These are phyloP conservation scores for Curvularia sp. DNA, from an alignment of 2,329 filamentous ascomycete species.

Conservation along the genomic window DNA sequence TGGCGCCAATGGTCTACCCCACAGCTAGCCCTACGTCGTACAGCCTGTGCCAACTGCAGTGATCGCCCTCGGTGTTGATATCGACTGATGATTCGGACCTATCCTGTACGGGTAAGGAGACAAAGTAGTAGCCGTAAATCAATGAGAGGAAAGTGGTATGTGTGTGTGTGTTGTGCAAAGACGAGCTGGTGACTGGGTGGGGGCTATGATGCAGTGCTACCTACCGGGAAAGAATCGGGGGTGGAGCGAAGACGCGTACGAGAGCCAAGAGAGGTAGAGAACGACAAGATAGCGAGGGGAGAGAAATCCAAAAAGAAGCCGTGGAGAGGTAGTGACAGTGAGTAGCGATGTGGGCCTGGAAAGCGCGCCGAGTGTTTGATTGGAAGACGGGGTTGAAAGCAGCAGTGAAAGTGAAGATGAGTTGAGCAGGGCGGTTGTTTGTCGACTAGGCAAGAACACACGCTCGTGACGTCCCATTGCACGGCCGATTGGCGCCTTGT, in stretches of 20 bases:
- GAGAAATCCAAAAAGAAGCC: slow-evolving; percentile 18
- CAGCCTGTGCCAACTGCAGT: slow-evolving; percentile 5
- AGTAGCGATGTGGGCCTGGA: slow-evolving; percentile 19
- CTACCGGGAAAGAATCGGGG: slow-evolving; percentile 4
- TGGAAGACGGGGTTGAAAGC: slow-evolving; percentile 19
- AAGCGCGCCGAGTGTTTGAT: slow-evolving; percentile 27
- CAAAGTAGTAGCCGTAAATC: not conserved
- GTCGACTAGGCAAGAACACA: not conserved
- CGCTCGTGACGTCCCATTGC: not conserved
- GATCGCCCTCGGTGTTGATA: not conserved
- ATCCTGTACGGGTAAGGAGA: not conserved
- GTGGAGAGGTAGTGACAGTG: slow-evolving; percentile 22
- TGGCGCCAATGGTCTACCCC: slow-evolving; percentile 5
- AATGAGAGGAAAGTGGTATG: slow-evolving; percentile 1
- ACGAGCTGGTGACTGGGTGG: slow-evolving; percentile 6
- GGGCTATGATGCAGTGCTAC: slow-evolving; percentile 15
- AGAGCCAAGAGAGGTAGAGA: not conserved
- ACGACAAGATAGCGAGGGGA: slow-evolving; percentile 26
- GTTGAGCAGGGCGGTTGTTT: not conserved
- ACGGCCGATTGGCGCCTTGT: slow-evolving; percentile 2
- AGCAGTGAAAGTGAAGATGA: slow-evolving; percentile 26
- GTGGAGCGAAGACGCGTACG: slow-evolving; percentile 5
- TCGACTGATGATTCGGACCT: not conserved
- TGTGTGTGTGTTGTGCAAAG: slow-evolving; percentile 6
- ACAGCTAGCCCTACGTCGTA: slow-evolving; percentile 11